Conservation (phyloP, 164 flowering plant species). For the Buxus sempervirens region DNA sequence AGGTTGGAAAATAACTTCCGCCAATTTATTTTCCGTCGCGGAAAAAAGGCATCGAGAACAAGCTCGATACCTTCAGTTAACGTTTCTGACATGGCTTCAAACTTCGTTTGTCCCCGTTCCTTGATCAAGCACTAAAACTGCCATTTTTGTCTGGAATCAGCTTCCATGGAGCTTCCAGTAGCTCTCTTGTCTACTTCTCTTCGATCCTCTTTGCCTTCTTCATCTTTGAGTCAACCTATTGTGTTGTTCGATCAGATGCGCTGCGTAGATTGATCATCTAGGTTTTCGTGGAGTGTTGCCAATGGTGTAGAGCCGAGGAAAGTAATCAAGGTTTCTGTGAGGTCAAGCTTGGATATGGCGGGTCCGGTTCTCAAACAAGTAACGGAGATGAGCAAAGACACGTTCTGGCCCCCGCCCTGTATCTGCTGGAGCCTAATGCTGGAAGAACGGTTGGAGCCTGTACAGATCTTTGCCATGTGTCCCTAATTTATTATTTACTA, state of each 20-base stretch:
- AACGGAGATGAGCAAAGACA: conserved; percentile 38
- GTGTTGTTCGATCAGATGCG: conserved; percentile 7
- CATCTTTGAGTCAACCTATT: conserved; percentile 7
- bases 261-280: not conserved
- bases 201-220: conserved; percentile 6
- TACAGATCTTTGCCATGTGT: too few species aligned
- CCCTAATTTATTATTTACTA: too few species aligned
- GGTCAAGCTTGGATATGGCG: conserved; percentile 30
- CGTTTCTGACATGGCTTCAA: too few species aligned
- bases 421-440: too few species aligned
- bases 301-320: conserved; percentile 10
- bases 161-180: conserved; percentile 22
- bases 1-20: too few species aligned
- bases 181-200: conserved; percentile 13
- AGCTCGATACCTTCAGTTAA: too few species aligned
- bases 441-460: too few species aligned
- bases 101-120: too few species aligned
- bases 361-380: conserved; percentile 35
- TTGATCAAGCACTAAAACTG: not conserved
- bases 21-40: too few species aligned
- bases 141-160: not conserved
- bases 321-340: conserved; percentile 8
- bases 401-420: conserved; percentile 52
- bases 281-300: not conserved
- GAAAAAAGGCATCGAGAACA: too few species aligned